Conservation (phyloP, 495 filamentous ascomycete species). For the Penicillium atrosanguineum region DNA sequence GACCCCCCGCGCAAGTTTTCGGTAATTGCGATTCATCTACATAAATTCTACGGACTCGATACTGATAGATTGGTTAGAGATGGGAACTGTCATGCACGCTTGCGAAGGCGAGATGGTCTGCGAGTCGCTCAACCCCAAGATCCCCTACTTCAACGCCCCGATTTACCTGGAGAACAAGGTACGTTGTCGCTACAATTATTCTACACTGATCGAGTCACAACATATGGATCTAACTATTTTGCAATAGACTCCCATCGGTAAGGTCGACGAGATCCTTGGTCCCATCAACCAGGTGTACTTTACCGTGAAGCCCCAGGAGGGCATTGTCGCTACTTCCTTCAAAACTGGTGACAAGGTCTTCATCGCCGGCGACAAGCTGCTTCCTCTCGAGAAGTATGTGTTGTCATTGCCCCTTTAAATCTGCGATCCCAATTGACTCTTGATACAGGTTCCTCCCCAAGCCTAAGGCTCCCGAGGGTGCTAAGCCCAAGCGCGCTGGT, state of each 20-base stretch:
- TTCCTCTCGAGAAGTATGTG: constrained; percentile 78
- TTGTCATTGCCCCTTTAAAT: neutral
- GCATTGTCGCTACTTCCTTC: constrained; percentile 92
- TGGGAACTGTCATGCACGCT: constrained; percentile 89
- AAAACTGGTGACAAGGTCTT: constrained; percentile 95
- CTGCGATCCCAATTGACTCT: constrained; percentile 15
- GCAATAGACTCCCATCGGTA: constrained; percentile 54
- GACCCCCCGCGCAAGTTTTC: constrained; percentile 64
- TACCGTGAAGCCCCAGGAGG: constrained; percentile 94
- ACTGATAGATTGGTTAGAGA: constrained; percentile 55
- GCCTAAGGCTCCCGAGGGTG: constrained; percentile 76
- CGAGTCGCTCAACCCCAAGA: constrained; percentile 88
- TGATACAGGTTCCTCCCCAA: constrained; percentile 77
- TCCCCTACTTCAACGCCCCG: constrained; percentile 98
- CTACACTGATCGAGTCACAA: neutral
- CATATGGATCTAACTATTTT: constrained; percentile 18
- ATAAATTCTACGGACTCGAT: constrained; percentile 3
- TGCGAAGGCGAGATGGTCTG: constrained; percentile 97
- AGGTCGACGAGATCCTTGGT: constrained; percentile 70
- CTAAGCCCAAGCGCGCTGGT: constrained; percentile 58
- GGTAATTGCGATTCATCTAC: constrained; percentile 41
- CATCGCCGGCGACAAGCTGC: constrained; percentile 89
- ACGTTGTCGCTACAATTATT: constrained; percentile 8
- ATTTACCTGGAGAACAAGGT: constrained; percentile 99
- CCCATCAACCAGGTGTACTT: constrained; percentile 97